Base-by-base conservation (phyloP, 73 alveolate species). In the Tetrahymena borealis region DNA sequence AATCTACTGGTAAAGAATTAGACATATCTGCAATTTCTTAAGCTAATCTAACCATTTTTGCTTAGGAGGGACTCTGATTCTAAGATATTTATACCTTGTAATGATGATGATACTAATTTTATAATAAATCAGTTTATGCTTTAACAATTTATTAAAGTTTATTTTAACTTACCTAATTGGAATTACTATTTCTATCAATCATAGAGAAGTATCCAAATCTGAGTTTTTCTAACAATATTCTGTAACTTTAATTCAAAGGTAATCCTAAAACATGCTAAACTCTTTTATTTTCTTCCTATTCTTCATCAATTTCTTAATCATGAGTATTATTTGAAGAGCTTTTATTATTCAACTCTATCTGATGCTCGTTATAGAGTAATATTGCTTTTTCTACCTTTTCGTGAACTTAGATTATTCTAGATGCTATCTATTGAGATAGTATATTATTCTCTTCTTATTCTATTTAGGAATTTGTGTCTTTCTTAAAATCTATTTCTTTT, bases 21-120 rank as follows among this genome's bases (percentile, higher is more conserved):
- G 99, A 97, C 90, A 98, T 93, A 90, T 98, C 99, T 32, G 99
- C 98, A 33, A 98, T 95, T 96, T 98, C 99, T 95, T 98, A 96
- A 11, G 99, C 99, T 79, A 98, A 94, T 91, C 99, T 93, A 24
- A 93, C 95, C 20, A 93, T 93, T 39, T 93, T 93, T 32, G 37
- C 43, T 7, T 35, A 36, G 7, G 97, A 95, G 33, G 96, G 96
- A 93, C 92, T 96, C 35, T 36, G n/a, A 33, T 95, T 28, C 36
- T 91, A 20, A 35, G 40, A 32, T 13, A 96, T 93, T n/a, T 10
- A 35, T 12, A 91, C 31, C 15, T 90, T 79, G 78, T 95, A 96
- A 33, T 96, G 98, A 93, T 96, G 98, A 33, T 91, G 94, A 94
- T 90, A 94, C 33, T 78, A 13, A 78, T 78, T 28, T 90, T 78